Conservation (phyloP, 768 basidiomycete species). For the Daedalea quercina region DNA sequence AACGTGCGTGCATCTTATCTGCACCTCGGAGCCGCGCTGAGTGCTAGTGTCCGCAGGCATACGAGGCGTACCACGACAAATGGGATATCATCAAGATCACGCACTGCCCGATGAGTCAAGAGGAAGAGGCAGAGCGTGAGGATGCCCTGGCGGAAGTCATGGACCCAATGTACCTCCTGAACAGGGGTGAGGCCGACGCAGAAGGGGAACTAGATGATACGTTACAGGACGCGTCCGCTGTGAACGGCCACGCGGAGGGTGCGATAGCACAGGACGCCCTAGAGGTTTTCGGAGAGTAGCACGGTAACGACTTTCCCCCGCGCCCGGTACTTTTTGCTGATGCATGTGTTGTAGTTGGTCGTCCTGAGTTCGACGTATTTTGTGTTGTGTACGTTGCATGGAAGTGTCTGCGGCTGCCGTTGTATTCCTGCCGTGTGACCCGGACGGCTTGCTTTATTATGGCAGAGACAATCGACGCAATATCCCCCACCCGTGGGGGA, state of each 20-base stretch:
- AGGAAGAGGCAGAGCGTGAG: conserved; percentile 73
- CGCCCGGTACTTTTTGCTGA: too few relatives aligned
- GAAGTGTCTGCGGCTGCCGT: too few relatives aligned
- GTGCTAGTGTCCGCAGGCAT: conserved; percentile 34
- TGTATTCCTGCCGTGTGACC: too few relatives aligned
- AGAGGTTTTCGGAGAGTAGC: conserved; percentile 17
- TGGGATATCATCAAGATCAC: conserved; percentile 76
- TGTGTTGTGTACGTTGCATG: too few relatives aligned
- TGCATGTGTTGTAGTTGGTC: too few relatives aligned
- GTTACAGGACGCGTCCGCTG: background rate
- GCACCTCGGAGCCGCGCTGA: background rate
- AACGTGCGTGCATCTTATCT: conserved; percentile 43
- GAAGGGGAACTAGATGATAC: conserved; percentile 35
- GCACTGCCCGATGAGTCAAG: conserved; percentile 63
- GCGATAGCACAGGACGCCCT: conserved; percentile 9
- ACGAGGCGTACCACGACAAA: conserved; percentile 72
- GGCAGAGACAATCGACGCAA: too few relatives aligned
- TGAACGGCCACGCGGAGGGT: conserved; percentile 6
- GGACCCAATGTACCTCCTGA: conserved; percentile 55
- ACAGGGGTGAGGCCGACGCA: conserved; percentile 35
- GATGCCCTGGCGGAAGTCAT: conserved; percentile 72
- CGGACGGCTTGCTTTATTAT: too few relatives aligned
- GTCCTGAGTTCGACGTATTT: too few relatives aligned
- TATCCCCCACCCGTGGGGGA: too few relatives aligned
- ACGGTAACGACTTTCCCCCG: too few relatives aligned